Percentiles rank a stretch among this genome's conserved stretches.
Evolutionary conservation across 2,329 filamentous ascomycete species (phyloP).

Genomic region (Cladosporium sp.): DNA sequence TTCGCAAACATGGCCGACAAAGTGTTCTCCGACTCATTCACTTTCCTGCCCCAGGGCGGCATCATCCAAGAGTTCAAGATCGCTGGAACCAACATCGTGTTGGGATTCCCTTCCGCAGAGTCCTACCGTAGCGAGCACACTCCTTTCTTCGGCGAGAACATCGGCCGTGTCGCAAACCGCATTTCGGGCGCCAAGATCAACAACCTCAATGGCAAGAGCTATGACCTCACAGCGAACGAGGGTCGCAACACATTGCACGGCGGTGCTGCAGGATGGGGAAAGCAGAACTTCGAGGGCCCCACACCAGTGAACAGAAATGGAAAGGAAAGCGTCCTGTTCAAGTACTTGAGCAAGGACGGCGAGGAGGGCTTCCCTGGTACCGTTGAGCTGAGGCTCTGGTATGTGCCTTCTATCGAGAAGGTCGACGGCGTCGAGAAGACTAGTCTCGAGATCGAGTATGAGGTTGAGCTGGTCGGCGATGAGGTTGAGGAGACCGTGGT

Average conservation of each 20-base stretch:
- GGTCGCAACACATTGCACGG: slow-evolving; percentile 65
- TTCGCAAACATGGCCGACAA: slow-evolving; percentile 24
- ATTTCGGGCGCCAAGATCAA: slow-evolving; percentile 71
- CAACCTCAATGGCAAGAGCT: slow-evolving; percentile 69
- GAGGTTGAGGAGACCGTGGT: slow-evolving; percentile 84
- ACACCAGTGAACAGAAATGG: slow-evolving; percentile 54
- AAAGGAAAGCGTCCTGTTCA: slow-evolving; percentile 48
- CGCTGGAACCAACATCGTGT: slow-evolving; percentile 80
- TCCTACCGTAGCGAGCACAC: slow-evolving; percentile 74
- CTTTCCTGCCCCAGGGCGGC: slow-evolving; percentile 73
- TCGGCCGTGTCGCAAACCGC: slow-evolving; percentile 81
- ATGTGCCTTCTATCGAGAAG: slow-evolving; percentile 70
- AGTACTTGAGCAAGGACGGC: slow-evolving; percentile 68
- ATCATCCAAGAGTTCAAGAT: slow-evolving; percentile 81
- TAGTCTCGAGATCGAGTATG: slow-evolving; percentile 83
- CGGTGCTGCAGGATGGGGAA: slow-evolving; percentile 72
- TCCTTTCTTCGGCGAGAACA: slow-evolving; percentile 89
- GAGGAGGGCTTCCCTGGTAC: slow-evolving; percentile 91
- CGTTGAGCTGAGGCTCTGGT: slow-evolving; percentile 74
- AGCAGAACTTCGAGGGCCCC: slow-evolving; percentile 74
- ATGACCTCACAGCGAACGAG: slow-evolving; percentile 73
- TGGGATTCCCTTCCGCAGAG: slow-evolving; percentile 74
- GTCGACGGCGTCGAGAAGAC: slow-evolving; percentile 57
- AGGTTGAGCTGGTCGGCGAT: slow-evolving; percentile 73
- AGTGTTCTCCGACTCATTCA: slow-evolving; percentile 45